Base-by-base conservation (phyloP, 495 filamentous ascomycete species). In the Hypoxylon cercidicola region DNA sequence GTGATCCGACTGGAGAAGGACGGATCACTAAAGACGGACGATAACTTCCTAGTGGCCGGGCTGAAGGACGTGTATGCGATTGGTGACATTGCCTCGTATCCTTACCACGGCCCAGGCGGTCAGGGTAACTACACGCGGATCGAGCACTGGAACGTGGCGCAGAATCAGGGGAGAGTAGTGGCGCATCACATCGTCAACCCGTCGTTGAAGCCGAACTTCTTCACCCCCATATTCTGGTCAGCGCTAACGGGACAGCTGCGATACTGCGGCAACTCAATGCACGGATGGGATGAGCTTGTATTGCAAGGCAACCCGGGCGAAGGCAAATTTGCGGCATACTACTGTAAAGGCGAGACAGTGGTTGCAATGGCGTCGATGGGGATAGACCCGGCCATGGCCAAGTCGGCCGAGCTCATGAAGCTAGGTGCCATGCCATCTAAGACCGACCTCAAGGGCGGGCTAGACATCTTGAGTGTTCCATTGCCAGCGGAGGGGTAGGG, bases 101-200 rank as follows among this genome's bases (percentile, higher is more conserved):
- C 94, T 0, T 99, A 97, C 78, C 85, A 92, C 73, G 93, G 94
- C 1, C 93, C 94, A 0, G 92, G 91, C n/a, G 85, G 89, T 1
- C 78, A 88, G 61, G 90, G 91, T 53, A 81, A 79, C 4, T 80
- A 80, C 21, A 85, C 80, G 4, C 79, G 92, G 55, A 97, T 97
- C 75, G 96, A 99, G 80, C 95, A 99, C 74, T 99, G 93, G 94
- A 93, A 97, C 74, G 95, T 99, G 1, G 95, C 95, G 2, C 95
- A 98, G 76, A 97, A 97, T 65, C 79, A 89, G 4, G 95, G 95
- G 4, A 89, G 94, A 15, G 79, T 81, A 19, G 95, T 88, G 5
- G 95, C 91, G 4, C 77, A 79, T 54, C 82, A 90, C 60, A 97
- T 99, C 56, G 81, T 84, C 34, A 83, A 88, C 58, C 83, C 87